Percentiles rank a stretch among this genome's conserved stretches.
Evolutionary conservation across 352 stramenopile genomes (phyloP).

Genomic region (Phytophthora pisi): DNA sequence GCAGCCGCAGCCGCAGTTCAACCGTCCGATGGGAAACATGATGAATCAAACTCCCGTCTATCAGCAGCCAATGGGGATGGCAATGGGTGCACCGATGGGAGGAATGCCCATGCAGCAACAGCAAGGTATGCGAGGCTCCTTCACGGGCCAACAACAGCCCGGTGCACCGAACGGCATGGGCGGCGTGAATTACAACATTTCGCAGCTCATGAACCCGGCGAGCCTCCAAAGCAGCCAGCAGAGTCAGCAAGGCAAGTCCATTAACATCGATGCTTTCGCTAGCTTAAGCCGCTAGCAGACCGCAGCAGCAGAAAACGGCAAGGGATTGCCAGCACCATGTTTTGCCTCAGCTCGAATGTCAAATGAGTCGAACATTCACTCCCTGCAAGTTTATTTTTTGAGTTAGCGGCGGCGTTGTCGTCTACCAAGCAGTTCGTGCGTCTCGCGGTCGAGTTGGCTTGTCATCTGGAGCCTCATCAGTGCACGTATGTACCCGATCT

Average conservation of each 20-base stretch:
- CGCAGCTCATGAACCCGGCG: conserved; percentile 81
- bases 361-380: conserved; percentile 13
- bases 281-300: conserved; percentile 44
- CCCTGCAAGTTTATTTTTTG: neutral
- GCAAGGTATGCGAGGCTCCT: conserved; percentile 22
- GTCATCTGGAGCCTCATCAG: conserved; percentile 45
- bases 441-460: conserved; percentile 41
- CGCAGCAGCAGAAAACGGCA: neutral
- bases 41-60: conserved; percentile 25
- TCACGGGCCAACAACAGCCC: conserved; percentile 33
- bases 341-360: conserved; percentile 1
- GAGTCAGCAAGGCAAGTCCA: conserved; percentile 58
- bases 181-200: conserved; percentile 84
- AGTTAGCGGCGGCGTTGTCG: neutral
- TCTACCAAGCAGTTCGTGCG: conserved; percentile 7
- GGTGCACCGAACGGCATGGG: conserved; percentile 18
- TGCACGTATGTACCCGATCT: conserved; percentile 47
- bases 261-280: conserved; percentile 87
- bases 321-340: neutral
- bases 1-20: conserved; percentile 30
- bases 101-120: conserved; percentile 31
- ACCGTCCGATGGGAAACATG: conserved; percentile 22
- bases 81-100: conserved; percentile 28
- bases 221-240: conserved; percentile 51
- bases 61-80: conserved; percentile 25